A percentile compares a stretch with the other conserved stretches of the same genome.
These are phyloP conservation scores for Inga leiocalycina DNA, from an alignment of 306 rosid genomes.

Conservation along the genomic window DNA sequence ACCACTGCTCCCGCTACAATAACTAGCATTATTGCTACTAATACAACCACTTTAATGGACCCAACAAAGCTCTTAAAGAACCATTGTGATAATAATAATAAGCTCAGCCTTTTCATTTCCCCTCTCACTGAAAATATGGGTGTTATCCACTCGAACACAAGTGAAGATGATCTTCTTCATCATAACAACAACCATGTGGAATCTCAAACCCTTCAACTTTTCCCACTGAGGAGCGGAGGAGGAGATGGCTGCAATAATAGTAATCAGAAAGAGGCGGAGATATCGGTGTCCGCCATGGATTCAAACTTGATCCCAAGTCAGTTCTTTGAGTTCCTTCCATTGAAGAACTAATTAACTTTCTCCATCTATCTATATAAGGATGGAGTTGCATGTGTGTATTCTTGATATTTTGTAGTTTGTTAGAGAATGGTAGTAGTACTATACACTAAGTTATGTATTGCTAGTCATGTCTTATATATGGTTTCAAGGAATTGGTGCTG, in stretches of 20 bases:
- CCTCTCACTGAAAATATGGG: slow-evolving; percentile 35
- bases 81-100: slow-evolving; percentile 31
- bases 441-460: slow-evolving; percentile 16
- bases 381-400: neutral
- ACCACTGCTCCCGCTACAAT: slow-evolving; percentile 7
- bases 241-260: slow-evolving; percentile 22
- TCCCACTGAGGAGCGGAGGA: slow-evolving; percentile 61
- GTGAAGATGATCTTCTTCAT: slow-evolving; percentile 4
- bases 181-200: slow-evolving; percentile 35
- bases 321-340: slow-evolving; percentile 79
- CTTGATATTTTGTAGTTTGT: slow-evolving; percentile 34
- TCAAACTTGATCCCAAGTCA: slow-evolving; percentile 46
- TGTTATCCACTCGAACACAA: slow-evolving; percentile 33
- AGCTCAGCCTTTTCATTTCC: slow-evolving; percentile 50
- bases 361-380: slow-evolving; percentile 16
- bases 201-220: slow-evolving; percentile 85
- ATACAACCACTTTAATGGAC: slow-evolving; percentile 45
- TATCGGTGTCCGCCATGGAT: slow-evolving; percentile 50
- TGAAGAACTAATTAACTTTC: slow-evolving; percentile 49
- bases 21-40: slow-evolving; percentile 34
- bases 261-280: slow-evolving; percentile 51
- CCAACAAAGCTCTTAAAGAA: slow-evolving; percentile 52
- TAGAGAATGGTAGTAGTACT: slow-evolving; percentile 38
- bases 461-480: slow-evolving; percentile 27
- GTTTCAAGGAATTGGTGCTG: slow-evolving; percentile 52